Percentiles rank a stretch among this genome's conserved stretches.
Conservation (phyloP, 2,329 filamentous ascomycete genomes). For the Myriosclerotinia curreyana region DNA sequence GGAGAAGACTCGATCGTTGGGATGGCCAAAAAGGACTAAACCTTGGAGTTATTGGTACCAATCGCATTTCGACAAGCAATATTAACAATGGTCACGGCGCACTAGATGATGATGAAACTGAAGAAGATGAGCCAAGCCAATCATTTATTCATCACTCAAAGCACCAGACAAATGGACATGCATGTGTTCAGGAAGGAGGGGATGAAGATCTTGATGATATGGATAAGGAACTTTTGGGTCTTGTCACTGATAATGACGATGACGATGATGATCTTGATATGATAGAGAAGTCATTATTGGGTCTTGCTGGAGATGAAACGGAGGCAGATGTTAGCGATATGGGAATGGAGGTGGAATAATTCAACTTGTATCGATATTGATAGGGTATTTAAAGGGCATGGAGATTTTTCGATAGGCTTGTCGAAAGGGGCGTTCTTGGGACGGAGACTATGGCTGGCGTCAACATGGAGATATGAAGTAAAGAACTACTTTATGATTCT, state of each 20-base stretch:
- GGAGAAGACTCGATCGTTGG: conserved; percentile 69
- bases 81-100: conserved; percentile 29
- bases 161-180: conserved; percentile 41
- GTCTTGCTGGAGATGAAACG: conserved; percentile 37
- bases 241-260: conserved; percentile 46
- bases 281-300: conserved; percentile 44
- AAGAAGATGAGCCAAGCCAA: conserved; percentile 38
- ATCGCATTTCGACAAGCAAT: conserved; percentile 29
- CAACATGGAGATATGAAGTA: conserved; percentile 6
- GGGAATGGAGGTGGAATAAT: conserved; percentile 37
- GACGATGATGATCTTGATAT: conserved; percentile 47
- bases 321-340: conserved; percentile 38
- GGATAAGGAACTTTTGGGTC: conserved; percentile 50
- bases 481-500: not conserved
- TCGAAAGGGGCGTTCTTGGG: conserved; percentile 18
- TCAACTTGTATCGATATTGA: conserved; percentile 14
- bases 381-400: conserved; percentile 12
- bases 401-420: conserved; percentile 16
- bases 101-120: conserved; percentile 38
- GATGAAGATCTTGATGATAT: conserved; percentile 55
- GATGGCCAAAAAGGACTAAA: conserved; percentile 43
- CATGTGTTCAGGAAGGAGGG: conserved; percentile 23
- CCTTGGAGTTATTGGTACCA: conserved; percentile 37
- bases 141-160: conserved; percentile 39
- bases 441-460: conserved; percentile 1